Evolutionary conservation across 139 green algal species (phyloP), one percentile per base, ranked within the genome.

Genomic region (Coelastrella sp.): DNA sequence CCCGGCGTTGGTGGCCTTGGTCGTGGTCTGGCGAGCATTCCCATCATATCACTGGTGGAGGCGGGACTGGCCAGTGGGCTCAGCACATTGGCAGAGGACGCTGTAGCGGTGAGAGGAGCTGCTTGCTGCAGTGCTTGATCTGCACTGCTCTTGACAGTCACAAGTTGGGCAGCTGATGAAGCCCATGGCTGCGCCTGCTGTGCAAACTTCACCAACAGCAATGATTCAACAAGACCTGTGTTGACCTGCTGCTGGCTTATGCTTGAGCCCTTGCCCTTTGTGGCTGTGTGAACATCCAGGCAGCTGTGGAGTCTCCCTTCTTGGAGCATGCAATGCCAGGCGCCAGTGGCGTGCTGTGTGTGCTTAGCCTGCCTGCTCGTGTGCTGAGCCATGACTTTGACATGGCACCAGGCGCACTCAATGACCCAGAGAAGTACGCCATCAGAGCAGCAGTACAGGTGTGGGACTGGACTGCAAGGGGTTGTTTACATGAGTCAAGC

Each of bases 231-330:
- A 49, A 3, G 35, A 49, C 35, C 35, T 49, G 35, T 79, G 73
- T 22, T 79, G 73, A 17, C 25, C 73, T 79, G 22, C 22, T 27
- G 14, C 73, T 79, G n/a, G 73, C 10, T 22, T 22, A 79, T 35
- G 63, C 63, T 72, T 17, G 35, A 49, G 35, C 35, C 35, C 35
- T 49, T 49, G 3, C 35, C 35, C 35, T 20, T 19, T 20, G 19
- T 75, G 17, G 66, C 73, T 80, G 73, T 49, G 22, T 49, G 14
- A 57, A 6, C 73, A 70, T 49, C 15, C 91, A 95, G 80, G 94
- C 95, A 0, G 96, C 96, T 4, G 89, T 92, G 7, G 95, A 97
- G 74, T 97, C 94, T 20, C 96, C 96, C 6, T 98, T 98, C 85
- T 87, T 98, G 27, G 96, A 98, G 22, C 89, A 88, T 6, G 91